These are phyloP conservation scores for Pisolithus orientalis DNA, from an alignment of 768 basidiomycete genomes.

Conservation along the genomic window DNA sequence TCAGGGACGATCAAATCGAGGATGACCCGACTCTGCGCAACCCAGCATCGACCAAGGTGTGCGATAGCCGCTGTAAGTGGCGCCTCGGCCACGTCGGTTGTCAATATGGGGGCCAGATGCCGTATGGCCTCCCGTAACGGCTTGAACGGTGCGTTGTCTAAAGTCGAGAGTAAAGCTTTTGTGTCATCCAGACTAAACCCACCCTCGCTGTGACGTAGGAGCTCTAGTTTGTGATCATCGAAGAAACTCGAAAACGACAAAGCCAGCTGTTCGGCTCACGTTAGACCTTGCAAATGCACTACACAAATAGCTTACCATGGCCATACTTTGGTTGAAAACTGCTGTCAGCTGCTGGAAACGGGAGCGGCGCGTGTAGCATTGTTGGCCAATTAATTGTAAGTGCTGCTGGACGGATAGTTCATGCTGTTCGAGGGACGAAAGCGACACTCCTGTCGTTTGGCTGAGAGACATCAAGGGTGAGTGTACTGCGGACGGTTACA, in stretches of 20 bases:
- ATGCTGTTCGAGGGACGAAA: slow-evolving; percentile 36
- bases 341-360: slow-evolving; percentile 39
- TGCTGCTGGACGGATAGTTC: slow-evolving; percentile 33
- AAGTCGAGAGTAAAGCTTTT: slow-evolving; percentile 21
- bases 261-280: slow-evolving; percentile 29
- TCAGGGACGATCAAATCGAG: slow-evolving; percentile 76
- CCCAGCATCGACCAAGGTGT: slow-evolving; percentile 47
- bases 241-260: slow-evolving; percentile 40
- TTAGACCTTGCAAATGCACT: slow-evolving; percentile 2
- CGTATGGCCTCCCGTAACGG: slow-evolving; percentile 30
- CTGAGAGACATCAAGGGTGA: slow-evolving; percentile 24
- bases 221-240: slow-evolving; percentile 18
- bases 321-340: slow-evolving; percentile 35
- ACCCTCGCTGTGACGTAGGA: slow-evolving; percentile 4
- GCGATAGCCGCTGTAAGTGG: slow-evolving; percentile 21
- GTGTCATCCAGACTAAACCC: slow-evolving; percentile 15
- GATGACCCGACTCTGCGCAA: slow-evolving; percentile 53
- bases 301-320: slow-evolving; percentile 32
- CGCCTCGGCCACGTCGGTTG: slow-evolving; percentile 11
- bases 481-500: not conserved
- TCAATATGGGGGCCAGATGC: slow-evolving; percentile 24
- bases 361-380: slow-evolving; percentile 30
- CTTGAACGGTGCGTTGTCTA: slow-evolving; percentile 28
- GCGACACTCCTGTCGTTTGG: slow-evolving; percentile 33
- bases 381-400: slow-evolving; percentile 31